Percentiles rank a stretch among this genome's conserved stretches.
Conservation (phyloP, 2,329 filamentous ascomycete genomes). For the Talaromyces sp. region DNA sequence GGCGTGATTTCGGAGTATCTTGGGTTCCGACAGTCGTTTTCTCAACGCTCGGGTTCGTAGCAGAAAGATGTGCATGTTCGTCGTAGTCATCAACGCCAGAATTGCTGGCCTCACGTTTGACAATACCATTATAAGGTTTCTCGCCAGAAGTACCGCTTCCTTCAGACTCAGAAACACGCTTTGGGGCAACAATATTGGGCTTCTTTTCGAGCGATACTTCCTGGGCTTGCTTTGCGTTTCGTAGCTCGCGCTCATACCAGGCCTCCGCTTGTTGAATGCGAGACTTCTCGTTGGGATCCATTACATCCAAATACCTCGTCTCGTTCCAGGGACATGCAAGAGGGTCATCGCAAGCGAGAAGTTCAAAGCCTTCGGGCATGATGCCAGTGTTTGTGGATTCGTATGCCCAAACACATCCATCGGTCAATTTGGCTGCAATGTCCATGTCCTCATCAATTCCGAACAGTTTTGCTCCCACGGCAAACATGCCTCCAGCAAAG, state of each 20-base stretch:
- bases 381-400: constrained; percentile 56
- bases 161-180: neutral
- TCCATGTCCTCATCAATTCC: constrained; percentile 54
- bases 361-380: constrained; percentile 60
- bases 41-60: constrained; percentile 8
- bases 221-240: constrained; percentile 16
- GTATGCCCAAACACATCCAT: constrained; percentile 65
- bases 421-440: constrained; percentile 57
- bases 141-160: neutral
- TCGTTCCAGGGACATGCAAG: constrained; percentile 56
- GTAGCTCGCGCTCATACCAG: constrained; percentile 25
- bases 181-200: constrained; percentile 3
- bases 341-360: constrained; percentile 51
- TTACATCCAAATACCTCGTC: constrained; percentile 47
- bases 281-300: constrained; percentile 38
- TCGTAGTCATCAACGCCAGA: constrained; percentile 14
- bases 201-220: constrained; percentile 9
- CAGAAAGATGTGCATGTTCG: constrained; percentile 17
- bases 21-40: constrained; percentile 7
- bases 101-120: constrained; percentile 3
- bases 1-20: constrained; percentile 5
- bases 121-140: neutral
- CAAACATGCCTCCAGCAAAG: constrained; percentile 63
- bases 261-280: constrained; percentile 29
- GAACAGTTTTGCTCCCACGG: constrained; percentile 59